Evolutionary conservation across 1,284 basidiomycete species (phyloP), one percentile per base, ranked within the genome.

Genomic region (Cutaneotrichosporon mucoides): DNA sequence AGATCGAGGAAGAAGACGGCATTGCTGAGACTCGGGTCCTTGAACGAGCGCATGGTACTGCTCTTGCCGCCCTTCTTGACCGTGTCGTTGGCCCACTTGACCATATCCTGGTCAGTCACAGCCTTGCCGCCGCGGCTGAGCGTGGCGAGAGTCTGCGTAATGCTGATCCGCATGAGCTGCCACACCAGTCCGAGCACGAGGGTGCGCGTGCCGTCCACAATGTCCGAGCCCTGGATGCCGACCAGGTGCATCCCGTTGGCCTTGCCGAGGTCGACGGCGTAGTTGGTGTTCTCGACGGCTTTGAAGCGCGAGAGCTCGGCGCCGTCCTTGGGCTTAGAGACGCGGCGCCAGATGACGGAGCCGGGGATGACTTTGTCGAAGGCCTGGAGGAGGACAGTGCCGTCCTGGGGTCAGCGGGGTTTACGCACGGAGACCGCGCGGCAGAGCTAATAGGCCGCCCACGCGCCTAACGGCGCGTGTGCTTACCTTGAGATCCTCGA

Each of bases 271-370:
- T 99, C 95, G 54, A 98, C 88, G 5, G 82, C 87, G 71, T 99
- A 99, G 77, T 99, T 99, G 55, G 92, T 97, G 79, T 99, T 99
- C 80, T 99, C 96, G 40, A 99, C 93, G 46, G 87, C 87, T 82
- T 99, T 99, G 84, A 98, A 99, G 56, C 92, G 84, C 41, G 92
- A 93, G 16, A 99, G 82, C 56, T 86, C 89, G 72, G 88, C 88
- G 72, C 89, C 89, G 36, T 84, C 88, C 75, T 89, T 93, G 24
- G 93, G 92, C 79, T 95, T 95, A 60, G 88, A 89, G 15, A 97
- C 94, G 10, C 95, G 84, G 38, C 92, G 84, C 96, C 95, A 98
- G 62, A 90, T 82, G 56, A 99, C 96, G 34, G 85, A 88, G 8
- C 94, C 92, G 0, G 95, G 95, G 4, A 88, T 80, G 68, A 99